phyloP scores from a whole-genome alignment of 129 eudicot genomes.

The Silybum marianum region DNA sequence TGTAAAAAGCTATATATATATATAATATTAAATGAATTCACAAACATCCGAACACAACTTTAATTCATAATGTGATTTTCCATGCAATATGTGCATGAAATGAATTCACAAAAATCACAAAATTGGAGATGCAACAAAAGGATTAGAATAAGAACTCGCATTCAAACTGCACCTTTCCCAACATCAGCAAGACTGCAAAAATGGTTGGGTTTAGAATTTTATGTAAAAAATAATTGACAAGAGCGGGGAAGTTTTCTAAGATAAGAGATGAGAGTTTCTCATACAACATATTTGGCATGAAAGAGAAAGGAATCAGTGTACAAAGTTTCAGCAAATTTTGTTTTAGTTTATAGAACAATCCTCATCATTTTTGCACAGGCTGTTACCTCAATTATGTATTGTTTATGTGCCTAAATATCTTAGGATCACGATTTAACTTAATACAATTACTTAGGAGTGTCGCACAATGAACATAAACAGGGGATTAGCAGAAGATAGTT shows the following conservation, averaged over 20 bases:
- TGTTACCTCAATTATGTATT: no score
- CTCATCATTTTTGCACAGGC: background rate
- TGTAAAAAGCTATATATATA: no score
- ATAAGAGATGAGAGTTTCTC: background rate
- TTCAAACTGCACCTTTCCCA: slow-evolving; percentile 78
- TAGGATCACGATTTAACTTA: no score
- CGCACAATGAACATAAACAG: no score
- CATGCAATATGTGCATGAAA: slow-evolving; percentile 69
- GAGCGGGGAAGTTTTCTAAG: background rate
- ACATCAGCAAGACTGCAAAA: slow-evolving; percentile 62
- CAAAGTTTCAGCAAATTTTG: no score
- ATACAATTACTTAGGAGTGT: no score
- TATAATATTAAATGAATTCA: no score
- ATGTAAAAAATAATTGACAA: background rate
- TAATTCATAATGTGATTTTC: slow-evolving; percentile 65
- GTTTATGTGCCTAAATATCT: no score
- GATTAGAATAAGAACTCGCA: slow-evolving; percentile 41
- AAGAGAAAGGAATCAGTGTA: background rate
- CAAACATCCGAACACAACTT: no score
- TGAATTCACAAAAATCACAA: background rate
- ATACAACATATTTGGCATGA: background rate
- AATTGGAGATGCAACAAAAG: background rate
- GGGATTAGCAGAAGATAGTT: no score
- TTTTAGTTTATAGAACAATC: background rate
- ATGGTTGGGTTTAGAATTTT: background rate